A percentile compares a stretch with the other conserved stretches of the same genome.
Evolutionary conservation across 1,139 yeast genomes (phyloP).

Genomic region (Arxiozyma slooffiae): DNA sequence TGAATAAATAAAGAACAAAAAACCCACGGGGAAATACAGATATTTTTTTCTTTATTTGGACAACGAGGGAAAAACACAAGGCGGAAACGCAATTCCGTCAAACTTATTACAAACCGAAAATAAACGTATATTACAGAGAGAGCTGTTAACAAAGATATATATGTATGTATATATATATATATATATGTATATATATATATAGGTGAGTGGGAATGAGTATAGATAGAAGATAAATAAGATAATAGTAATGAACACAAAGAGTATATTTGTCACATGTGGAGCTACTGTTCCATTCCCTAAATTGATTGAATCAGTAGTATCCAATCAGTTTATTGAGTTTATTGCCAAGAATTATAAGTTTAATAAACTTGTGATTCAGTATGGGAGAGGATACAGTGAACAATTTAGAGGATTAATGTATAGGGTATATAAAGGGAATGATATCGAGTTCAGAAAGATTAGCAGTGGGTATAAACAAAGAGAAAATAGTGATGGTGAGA

Average conservation of each 20-base stretch:
- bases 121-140: no score
- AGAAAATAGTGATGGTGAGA: not conserved
- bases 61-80: not conserved
- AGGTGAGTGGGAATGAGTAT: not conserved
- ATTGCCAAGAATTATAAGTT: conserved; percentile 33
- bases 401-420: not conserved
- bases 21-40: no score
- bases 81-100: not conserved
- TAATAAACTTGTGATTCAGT: conserved; percentile 47
- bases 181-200: not conserved
- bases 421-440: not conserved
- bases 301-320: conserved; percentile 39
- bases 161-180: not conserved
- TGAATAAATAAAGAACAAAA: no score
- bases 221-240: no score
- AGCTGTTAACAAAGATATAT: not conserved
- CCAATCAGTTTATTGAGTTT: conserved; percentile 32
- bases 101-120: not conserved
- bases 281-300: conserved; percentile 70
- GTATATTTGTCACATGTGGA: conserved; percentile 60
- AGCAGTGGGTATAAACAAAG: not conserved
- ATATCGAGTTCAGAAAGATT: not conserved
- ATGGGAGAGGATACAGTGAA: conserved; percentile 41
- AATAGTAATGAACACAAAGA: not conserved
- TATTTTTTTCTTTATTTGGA: no score